A percentile compares a stretch with the other conserved stretches of the same genome.
phyloP scores from a whole-genome alignment of 768 basidiomycete genomes.

The Floccularia luteovirens region DNA sequence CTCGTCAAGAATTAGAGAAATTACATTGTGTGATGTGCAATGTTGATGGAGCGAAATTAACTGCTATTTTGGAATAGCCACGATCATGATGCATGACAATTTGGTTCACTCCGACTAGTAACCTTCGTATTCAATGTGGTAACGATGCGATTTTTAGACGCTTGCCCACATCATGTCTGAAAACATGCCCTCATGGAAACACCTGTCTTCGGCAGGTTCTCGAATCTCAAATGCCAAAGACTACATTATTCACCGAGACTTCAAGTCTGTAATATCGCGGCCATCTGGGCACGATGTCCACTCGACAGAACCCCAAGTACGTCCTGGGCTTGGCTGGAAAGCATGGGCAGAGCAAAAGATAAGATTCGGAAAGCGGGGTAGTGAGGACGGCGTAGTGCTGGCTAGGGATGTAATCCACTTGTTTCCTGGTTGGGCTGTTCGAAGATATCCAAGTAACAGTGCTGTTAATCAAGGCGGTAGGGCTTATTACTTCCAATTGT shows the following conservation, averaged over 20 bases:
- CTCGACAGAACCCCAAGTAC: no score
- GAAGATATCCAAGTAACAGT: constrained; percentile 28
- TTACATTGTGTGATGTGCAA: background rate
- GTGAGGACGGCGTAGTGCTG: constrained; percentile 7
- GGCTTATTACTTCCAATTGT: background rate
- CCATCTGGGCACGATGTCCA: constrained; percentile 10
- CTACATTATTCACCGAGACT: constrained; percentile 39
- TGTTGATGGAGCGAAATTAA: background rate
- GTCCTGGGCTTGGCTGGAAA: constrained; percentile 51
- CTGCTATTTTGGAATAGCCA: background rate
- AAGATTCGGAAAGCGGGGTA: constrained; percentile 15
- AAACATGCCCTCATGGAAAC: constrained; percentile 29
- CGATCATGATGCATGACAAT: background rate
- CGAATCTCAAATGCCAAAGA: constrained; percentile 34
- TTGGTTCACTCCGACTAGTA: background rate
- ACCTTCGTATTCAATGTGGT: background rate
- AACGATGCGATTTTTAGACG: background rate
- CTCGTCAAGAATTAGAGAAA: no score
- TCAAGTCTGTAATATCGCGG: constrained; percentile 16
- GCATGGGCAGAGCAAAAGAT: constrained; percentile 62
- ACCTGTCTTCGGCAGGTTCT: constrained; percentile 21
- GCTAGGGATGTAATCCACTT: constrained; percentile 23
- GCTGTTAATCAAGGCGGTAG: constrained; percentile 2
- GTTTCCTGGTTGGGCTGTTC: constrained; percentile 80
- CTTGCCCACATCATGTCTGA: constrained; percentile 21